Percentiles rank a stretch among this genome's conserved stretches.
Conservation (phyloP, 106 monocot species). For the Triglochin maritima region DNA sequence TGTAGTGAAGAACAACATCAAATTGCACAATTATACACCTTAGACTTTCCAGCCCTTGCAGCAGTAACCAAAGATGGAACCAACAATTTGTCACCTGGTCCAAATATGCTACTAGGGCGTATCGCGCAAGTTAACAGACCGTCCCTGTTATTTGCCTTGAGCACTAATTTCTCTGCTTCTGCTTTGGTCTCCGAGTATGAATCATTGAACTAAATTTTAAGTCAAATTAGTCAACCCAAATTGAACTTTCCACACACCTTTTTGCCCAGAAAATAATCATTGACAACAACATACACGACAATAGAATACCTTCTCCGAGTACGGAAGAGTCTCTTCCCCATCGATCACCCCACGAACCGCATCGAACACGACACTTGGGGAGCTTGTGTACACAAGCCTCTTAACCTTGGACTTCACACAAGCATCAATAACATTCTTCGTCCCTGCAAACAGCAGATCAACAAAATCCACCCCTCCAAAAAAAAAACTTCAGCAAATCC, state of each 20-base stretch:
- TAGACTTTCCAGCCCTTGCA: constrained; percentile 89
- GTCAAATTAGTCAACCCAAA: neutral
- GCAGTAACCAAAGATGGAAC: constrained; percentile 79
- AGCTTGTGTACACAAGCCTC: constrained; percentile 89
- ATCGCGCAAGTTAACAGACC: constrained; percentile 92
- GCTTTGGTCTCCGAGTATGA: constrained; percentile 98
- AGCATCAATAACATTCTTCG: constrained; percentile 91
- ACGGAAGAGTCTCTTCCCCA: constrained; percentile 67
- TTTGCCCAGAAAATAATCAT: neutral
- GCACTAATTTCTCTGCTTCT: constrained; percentile 73
- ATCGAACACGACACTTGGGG: constrained; percentile 96
- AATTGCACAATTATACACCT: constrained; percentile 23
- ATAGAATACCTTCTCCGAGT: constrained; percentile 55
- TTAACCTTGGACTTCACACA: constrained; percentile 88
- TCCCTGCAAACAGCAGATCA: constrained; percentile 39
- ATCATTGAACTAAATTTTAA: constrained; percentile 69
- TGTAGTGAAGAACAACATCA: neutral
- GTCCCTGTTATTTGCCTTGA: constrained; percentile 74
- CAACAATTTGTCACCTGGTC: constrained; percentile 85
- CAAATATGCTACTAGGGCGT: constrained; percentile 97
- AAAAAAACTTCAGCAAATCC: neutral
- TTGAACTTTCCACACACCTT: no score
- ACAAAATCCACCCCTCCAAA: neutral
- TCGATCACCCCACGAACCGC: constrained; percentile 73
- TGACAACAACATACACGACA: neutral